Percentiles rank a stretch among this genome's conserved stretches.
Evolutionary conservation across 768 basidiomycete genomes (phyloP).

Genomic region (Xerocomus spinulosus): DNA sequence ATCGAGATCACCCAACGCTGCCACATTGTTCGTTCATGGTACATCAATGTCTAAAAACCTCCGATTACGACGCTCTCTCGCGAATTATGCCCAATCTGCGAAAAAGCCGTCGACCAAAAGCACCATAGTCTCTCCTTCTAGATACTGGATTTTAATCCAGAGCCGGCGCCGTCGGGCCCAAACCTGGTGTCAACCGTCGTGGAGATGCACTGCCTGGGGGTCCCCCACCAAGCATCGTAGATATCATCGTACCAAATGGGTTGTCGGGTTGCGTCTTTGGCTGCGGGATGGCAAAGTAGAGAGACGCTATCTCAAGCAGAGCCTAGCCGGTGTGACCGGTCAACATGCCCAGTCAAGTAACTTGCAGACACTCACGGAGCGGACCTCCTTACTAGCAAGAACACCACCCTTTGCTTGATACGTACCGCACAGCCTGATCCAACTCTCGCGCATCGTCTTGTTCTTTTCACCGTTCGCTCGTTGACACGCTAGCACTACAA

Average conservation of each 20-base stretch:
- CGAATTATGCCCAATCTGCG: conserved; percentile 6
- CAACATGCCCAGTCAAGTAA: not conserved
- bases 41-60: not conserved
- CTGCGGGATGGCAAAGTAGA: conserved; percentile 87
- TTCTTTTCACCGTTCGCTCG: conserved; percentile 77
- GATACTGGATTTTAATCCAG: conserved; percentile 21
- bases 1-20: not conserved
- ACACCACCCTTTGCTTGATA: conserved; percentile 72
- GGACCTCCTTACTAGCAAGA: conserved; percentile 56
- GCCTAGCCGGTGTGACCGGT: conserved; percentile 40
- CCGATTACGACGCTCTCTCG: conserved; percentile 7
- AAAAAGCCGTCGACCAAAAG: conserved; percentile 12
- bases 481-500: conserved; percentile 86
- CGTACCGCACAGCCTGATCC: conserved; percentile 80
- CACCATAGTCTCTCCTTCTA: not conserved
- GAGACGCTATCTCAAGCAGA: conserved; percentile 59
- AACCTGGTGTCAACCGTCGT: conserved; percentile 28
- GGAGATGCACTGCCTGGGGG: conserved; percentile 29
- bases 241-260: conserved; percentile 85
- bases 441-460: conserved; percentile 70
- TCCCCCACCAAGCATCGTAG: conserved; percentile 80
- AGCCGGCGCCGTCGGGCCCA: conserved; percentile 22
- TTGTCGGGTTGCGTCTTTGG: conserved; percentile 69
- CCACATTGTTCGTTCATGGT: not conserved
- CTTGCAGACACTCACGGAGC: conserved; percentile 49